Base-by-base conservation (phyloP, 768 basidiomycete species). In the Leccinum obscurum region DNA sequence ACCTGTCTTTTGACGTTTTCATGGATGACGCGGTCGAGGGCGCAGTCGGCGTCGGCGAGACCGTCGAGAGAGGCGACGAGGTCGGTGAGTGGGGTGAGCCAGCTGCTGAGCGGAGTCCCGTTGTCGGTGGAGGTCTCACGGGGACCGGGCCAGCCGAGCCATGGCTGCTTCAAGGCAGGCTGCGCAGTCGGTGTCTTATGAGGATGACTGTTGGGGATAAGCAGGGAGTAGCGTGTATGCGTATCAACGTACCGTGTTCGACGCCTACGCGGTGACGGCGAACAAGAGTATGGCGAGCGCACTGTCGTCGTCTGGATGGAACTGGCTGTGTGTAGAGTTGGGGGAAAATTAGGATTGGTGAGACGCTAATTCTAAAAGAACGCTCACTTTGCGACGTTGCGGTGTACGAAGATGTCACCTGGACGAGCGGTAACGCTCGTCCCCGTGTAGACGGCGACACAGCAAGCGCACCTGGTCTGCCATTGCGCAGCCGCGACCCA, bases 371-470 rank as follows among this genome's bases (percentile, higher is more conserved):
- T 13, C 11, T 34, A 30, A 30, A 50, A 22, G 11, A 9, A n/a
- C n/a, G 51, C 86, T 58, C 64, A 91, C 88, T 96, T 96, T 32
- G 93, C 94, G 61, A 96, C 86, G 74, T 95, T 95, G 52, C 93
- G 80, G 75, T 93, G 87, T 35, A 90, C 88, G 66, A 96, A 95
- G 30, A 30, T 30, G 30, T 30, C 26, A 26, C 26, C 6, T 26
- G 26, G 26, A 26, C 26, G 26, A 26, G 26, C 26, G 26, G 26
- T 26, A 26, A 26, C 26, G 26, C 26, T 26, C 26, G 26, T 26
- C 26, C 26, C 26, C 26, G 26, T 26, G 26, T 26, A 26, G 26
- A 26, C 26, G 26, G 26, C 26, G 26, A 26, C 26, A 5, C 26
- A 26, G 26, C 26, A 26, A 26, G 26, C 26, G 26, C 26, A 26